Evolutionary conservation across 768 basidiomycete species (phyloP).

Genomic region (Ephemerocybe angulata): DNA sequence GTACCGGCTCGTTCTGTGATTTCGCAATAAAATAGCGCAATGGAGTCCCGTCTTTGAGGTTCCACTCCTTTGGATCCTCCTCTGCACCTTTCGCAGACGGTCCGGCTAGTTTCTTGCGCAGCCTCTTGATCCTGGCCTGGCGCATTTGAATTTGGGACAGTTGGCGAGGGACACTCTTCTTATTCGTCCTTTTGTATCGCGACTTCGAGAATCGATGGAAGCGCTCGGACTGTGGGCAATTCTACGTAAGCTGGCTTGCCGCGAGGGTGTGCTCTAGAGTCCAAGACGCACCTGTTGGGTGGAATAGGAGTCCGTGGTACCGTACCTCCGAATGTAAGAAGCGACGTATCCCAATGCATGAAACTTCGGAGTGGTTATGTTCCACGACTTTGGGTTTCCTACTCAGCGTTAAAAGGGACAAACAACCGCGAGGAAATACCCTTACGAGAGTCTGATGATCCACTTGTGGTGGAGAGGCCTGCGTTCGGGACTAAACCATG

Average conservation of each 20-base stretch:
- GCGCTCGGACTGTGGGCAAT: background rate
- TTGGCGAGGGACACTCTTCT: background rate
- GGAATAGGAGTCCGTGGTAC: constrained; percentile 8
- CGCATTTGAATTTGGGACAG: background rate
- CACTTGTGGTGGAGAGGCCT: no score
- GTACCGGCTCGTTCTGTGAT: background rate
- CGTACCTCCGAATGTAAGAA: constrained; percentile 1
- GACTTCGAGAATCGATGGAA: background rate
- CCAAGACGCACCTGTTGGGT: constrained; percentile 26
- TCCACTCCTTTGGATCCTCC: background rate
- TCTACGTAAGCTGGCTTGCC: background rate
- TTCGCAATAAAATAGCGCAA: constrained; percentile 1
- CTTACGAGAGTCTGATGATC: background rate
- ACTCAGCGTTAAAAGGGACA: no score
- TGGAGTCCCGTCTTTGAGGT: background rate
- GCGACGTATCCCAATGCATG: constrained; percentile 5
- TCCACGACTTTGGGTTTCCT: constrained; percentile 14
- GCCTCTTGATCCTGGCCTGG: background rate
- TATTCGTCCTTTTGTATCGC: background rate
- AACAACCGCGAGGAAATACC: no score
- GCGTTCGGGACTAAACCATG: no score
- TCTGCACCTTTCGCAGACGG: background rate
- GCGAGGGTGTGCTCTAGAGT: background rate
- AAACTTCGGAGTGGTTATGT: constrained; percentile 3
- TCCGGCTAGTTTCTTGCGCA: background rate